Conservation (phyloP, 164 flowering plant genomes). For the Brasenia schreberi region DNA sequence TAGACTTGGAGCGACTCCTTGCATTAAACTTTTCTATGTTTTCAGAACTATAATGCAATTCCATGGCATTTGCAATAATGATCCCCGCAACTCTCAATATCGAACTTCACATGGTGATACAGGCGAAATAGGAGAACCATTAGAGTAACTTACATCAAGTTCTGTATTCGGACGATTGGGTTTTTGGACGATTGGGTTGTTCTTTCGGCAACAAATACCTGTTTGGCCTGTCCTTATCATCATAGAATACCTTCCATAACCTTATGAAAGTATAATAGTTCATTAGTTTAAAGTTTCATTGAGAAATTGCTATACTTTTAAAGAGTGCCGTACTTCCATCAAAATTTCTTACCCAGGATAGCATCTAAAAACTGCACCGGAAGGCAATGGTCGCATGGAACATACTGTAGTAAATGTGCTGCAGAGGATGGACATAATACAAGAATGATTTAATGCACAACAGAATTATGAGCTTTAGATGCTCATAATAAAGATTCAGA, state of each 20-base stretch:
- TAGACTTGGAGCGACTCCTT: background rate
- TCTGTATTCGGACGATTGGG: conserved; percentile 79
- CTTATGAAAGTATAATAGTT: conserved; percentile 19
- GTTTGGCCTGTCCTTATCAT: conserved; percentile 76
- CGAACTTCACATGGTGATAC: background rate
- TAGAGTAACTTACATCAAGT: conserved; percentile 46
- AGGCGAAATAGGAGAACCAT: background rate
- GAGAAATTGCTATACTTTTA: background rate
- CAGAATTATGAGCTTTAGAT: too few relatives aligned
- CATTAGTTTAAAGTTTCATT: background rate
- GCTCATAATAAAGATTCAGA: too few relatives aligned
- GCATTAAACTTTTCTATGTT: background rate
- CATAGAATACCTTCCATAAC: conserved; percentile 89
- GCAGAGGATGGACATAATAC: conserved; percentile 10
- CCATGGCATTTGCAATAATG: background rate
- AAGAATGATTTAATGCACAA: too few relatives aligned
- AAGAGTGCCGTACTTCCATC: background rate
- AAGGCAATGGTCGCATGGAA: conserved; percentile 80
- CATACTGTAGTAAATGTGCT: conserved; percentile 79
- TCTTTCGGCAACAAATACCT: conserved; percentile 87
- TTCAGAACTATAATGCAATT: background rate
- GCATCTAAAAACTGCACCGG: conserved; percentile 90
- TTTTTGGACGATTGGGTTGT: conserved; percentile 59
- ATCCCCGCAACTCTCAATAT: too few relatives aligned
- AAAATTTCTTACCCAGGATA: conserved; percentile 72